phyloP scores from a whole-genome alignment of 257 asterid genomes.

The Plantago ovata region DNA sequence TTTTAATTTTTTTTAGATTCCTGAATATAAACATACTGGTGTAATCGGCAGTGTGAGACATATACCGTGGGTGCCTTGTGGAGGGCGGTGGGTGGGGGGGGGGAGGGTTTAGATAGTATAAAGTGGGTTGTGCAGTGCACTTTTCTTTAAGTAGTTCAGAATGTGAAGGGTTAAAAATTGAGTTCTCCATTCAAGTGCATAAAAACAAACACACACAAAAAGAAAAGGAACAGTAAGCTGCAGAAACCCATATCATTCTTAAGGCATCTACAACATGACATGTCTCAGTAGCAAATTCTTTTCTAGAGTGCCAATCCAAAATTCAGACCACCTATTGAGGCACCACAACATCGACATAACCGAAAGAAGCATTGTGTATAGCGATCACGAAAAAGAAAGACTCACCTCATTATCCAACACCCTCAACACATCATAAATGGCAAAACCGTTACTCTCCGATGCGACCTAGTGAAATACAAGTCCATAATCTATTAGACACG shows the following conservation, averaged over 20 bases:
- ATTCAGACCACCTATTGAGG: constrained; percentile 2
- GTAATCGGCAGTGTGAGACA: too few species aligned
- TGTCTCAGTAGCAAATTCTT: not conserved
- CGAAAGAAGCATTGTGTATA: constrained; percentile 6
- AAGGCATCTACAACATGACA: too few species aligned
- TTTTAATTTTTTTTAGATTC: too few species aligned
- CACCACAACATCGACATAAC: constrained; percentile 2
- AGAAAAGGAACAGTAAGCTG: not conserved
- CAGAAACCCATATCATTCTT: not conserved
- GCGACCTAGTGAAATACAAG: constrained; percentile 52
- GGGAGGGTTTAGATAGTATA: too few species aligned
- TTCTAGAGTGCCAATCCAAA: not conserved
- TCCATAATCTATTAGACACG: constrained; percentile 16
- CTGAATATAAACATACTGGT: too few species aligned
- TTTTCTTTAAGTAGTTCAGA: too few species aligned
- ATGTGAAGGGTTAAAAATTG: too few species aligned
- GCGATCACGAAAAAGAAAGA: constrained; percentile 14
- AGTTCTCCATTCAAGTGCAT: not conserved
- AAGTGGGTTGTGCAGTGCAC: too few species aligned
- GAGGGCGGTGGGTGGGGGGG: too few species aligned
- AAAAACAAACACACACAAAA: not conserved
- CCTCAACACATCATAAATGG: constrained; percentile 93
- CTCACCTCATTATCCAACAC: constrained; percentile 81
- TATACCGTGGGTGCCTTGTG: too few species aligned
- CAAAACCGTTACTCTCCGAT: constrained; percentile 89